Evolutionary conservation across 1,284 basidiomycete genomes (phyloP).

Genomic region (Ustilago cynodontis): DNA sequence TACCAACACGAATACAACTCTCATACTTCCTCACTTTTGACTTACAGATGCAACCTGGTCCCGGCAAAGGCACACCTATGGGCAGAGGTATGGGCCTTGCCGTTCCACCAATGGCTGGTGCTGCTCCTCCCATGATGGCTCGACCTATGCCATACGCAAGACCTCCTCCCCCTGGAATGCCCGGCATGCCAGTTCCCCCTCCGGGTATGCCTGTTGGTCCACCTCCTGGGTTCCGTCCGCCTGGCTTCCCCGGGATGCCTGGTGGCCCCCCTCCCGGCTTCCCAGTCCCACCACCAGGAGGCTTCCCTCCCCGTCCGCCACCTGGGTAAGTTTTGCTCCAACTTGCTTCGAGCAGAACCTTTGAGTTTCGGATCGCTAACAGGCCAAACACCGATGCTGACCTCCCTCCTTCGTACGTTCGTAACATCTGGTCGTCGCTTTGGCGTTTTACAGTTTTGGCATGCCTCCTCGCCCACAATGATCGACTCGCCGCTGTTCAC

Average conservation of each 20-base stretch:
- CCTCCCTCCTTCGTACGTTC: not conserved
- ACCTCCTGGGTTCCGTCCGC: conserved; percentile 65
- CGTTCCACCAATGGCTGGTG: conserved; percentile 77
- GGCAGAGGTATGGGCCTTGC: conserved; percentile 94
- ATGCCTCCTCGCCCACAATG: conserved; percentile 53
- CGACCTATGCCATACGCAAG: conserved; percentile 68
- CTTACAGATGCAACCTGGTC: conserved; percentile 80
- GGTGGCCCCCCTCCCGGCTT: conserved; percentile 47
- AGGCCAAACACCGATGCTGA: not conserved
- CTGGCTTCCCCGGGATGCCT: conserved; percentile 55
- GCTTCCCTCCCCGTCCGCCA: conserved; percentile 44
- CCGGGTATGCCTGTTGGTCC: conserved; percentile 61
- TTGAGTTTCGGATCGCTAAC: not conserved
- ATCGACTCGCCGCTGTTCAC: not conserved
- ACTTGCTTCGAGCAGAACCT: not conserved
- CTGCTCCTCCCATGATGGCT: conserved; percentile 72
- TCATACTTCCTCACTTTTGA: not conserved
- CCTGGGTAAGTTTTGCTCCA: conserved; percentile 27
- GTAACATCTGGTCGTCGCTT: too few relatives aligned
- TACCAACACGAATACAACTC: not conserved
- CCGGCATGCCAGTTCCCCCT: conserved; percentile 75
- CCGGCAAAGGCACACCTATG: conserved; percentile 93
- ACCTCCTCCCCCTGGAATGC: conserved; percentile 74
- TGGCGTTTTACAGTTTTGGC: conserved; percentile 32
- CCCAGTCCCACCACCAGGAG: conserved; percentile 37